Evolutionary conservation across 106 monocot species (phyloP).

Genomic region (Acorus gramineus): DNA sequence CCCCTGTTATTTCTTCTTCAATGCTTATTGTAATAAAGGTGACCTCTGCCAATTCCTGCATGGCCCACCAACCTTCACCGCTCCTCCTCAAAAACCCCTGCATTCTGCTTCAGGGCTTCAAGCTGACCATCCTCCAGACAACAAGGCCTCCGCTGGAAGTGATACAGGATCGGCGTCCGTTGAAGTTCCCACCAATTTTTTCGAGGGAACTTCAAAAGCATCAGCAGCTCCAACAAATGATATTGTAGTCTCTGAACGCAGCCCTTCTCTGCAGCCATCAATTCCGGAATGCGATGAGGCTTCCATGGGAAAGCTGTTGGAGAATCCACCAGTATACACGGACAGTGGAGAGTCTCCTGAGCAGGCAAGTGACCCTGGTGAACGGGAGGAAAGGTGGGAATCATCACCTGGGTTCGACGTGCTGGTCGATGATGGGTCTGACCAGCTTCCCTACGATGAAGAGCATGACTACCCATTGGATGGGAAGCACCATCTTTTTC

Average conservation of each 20-base stretch:
- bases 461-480: constrained; percentile 27
- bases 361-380: constrained; percentile 8
- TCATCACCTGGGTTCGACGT: constrained; percentile 59
- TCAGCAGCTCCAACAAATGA: constrained; percentile 1
- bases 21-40: constrained; percentile 44
- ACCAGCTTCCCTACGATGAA: constrained; percentile 28
- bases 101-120: constrained; percentile 5
- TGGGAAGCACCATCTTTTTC: constrained; percentile 11
- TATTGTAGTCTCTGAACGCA: constrained; percentile 5
- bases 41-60: constrained; percentile 46
- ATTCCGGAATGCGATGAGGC: constrained; percentile 21
- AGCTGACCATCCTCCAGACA: constrained; percentile 5
- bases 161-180: constrained; percentile 24
- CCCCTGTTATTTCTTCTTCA: constrained; percentile 50
- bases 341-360: constrained; percentile 9
- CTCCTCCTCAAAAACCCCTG: constrained; percentile 9
- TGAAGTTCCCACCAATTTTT: constrained; percentile 20
- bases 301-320: constrained; percentile 4
- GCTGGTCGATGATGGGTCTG: constrained; percentile 33
- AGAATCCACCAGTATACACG: background rate
- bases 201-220: constrained; percentile 4
- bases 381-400: constrained; percentile 34
- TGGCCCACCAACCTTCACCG: background rate
- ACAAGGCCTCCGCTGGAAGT: constrained; percentile 18
- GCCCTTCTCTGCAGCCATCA: constrained; percentile 21